phyloP scores from a whole-genome alignment of 2,329 filamentous ascomycete species.

The Cladophialophora bantiana region DNA sequence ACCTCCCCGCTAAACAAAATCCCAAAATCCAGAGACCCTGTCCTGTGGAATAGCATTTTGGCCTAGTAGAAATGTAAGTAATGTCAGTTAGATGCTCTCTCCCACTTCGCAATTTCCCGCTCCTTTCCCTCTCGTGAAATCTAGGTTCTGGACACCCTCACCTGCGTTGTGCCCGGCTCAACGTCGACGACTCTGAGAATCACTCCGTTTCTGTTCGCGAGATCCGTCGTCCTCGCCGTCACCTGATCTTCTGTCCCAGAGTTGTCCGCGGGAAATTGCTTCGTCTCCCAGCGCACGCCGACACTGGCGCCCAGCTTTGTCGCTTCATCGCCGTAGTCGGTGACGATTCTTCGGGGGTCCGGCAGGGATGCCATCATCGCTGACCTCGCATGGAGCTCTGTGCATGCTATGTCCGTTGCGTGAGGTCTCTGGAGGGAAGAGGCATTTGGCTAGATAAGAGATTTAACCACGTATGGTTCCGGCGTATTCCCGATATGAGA shows the following conservation, averaged over 20 bases:
- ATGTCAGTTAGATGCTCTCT: not conserved
- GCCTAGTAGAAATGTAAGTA: not conserved
- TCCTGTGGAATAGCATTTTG: constrained; percentile 39
- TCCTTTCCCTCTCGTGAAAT: not conserved
- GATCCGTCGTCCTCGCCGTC: constrained; percentile 31
- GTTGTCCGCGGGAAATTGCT: constrained; percentile 32
- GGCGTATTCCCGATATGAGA: too few species aligned
- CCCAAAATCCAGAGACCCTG: constrained; percentile 41
- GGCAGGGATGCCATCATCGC: constrained; percentile 10
- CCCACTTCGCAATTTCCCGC: not conserved
- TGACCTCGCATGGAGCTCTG: too few species aligned
- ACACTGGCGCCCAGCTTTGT: constrained; percentile 28
- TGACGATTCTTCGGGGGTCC: constrained; percentile 39
- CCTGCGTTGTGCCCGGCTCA: constrained; percentile 24
- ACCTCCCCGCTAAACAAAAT: constrained; percentile 41
- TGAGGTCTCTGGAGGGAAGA: too few species aligned
- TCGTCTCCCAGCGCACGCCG: constrained; percentile 36
- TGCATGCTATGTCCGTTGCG: too few species aligned
- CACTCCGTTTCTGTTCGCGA: constrained; percentile 30
- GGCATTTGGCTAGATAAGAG: too few species aligned
- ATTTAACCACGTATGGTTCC: too few species aligned
- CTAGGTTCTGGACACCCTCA: not conserved
- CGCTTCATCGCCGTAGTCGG: constrained; percentile 35
- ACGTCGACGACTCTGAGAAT: constrained; percentile 37
- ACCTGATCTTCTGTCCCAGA: constrained; percentile 31